Evolutionary conservation across 352 stramenopile genomes (phyloP).

Genomic region (Pythium vanterpoolii): DNA sequence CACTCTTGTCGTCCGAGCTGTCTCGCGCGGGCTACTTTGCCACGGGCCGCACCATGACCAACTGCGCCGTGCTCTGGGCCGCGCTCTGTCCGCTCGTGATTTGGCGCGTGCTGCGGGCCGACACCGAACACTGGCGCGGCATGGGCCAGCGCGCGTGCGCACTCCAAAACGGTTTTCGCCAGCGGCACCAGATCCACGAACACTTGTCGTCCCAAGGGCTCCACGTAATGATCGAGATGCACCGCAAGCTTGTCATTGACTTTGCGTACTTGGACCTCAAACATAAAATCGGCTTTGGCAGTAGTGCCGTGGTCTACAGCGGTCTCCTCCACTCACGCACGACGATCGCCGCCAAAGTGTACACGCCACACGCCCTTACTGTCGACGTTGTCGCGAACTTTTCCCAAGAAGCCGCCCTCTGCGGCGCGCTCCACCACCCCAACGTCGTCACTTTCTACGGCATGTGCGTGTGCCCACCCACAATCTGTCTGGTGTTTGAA

Average conservation of each 20-base stretch:
- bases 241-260: slow-evolving; percentile 72
- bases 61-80: slow-evolving; percentile 20
- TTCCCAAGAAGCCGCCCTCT: slow-evolving; percentile 76
- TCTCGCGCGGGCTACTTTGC: slow-evolving; percentile 2
- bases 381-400: slow-evolving; percentile 73
- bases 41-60: slow-evolving; percentile 5
- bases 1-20: slow-evolving; percentile 14
- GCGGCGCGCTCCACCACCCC: slow-evolving; percentile 59
- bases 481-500: slow-evolving; percentile 73
- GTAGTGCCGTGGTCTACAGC: slow-evolving; percentile 60
- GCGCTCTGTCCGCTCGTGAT: slow-evolving; percentile 51
- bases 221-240: slow-evolving; percentile 69
- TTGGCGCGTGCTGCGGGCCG: slow-evolving; percentile 35
- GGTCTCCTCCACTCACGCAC: slow-evolving; percentile 50
- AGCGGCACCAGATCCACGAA: slow-evolving; percentile 19
- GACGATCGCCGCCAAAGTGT: slow-evolving; percentile 73
- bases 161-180: slow-evolving; percentile 45
- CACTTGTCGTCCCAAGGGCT: slow-evolving; percentile 38
- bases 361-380: slow-evolving; percentile 47
- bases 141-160: slow-evolving; percentile 48
- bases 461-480: slow-evolving; percentile 75
- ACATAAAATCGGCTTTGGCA: slow-evolving; percentile 39
- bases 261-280: slow-evolving; percentile 63
- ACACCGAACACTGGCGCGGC: slow-evolving; percentile 31
- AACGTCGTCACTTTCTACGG: slow-evolving; percentile 85